Evolutionary conservation across 495 filamentous ascomycete genomes (phyloP).

Genomic region (Penicillium turbatum): DNA sequence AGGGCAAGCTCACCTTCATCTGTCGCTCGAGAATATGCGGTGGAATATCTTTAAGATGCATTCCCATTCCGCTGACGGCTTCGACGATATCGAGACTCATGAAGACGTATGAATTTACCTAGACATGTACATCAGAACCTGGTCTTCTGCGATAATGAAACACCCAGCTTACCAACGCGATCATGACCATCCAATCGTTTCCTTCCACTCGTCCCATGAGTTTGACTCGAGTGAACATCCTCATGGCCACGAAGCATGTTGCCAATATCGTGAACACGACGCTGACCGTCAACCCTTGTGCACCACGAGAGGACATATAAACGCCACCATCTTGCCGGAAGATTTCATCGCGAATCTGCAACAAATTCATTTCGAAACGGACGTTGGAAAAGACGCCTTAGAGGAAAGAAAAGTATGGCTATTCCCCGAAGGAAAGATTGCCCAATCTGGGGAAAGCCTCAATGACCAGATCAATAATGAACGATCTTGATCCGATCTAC

Average conservation of each 20-base stretch:
- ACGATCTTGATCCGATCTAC: neutral
- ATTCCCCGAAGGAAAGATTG: neutral
- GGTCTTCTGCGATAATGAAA: neutral
- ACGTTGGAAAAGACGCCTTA: neutral
- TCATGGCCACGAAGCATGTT: conserved; percentile 32
- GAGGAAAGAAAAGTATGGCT: neutral
- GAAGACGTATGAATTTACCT: conserved; percentile 40
- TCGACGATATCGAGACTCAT: conserved; percentile 41
- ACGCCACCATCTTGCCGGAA: conserved; percentile 15
- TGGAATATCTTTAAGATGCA: conserved; percentile 37
- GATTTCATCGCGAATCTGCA: conserved; percentile 13
- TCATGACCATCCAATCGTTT: conserved; percentile 44
- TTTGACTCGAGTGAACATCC: conserved; percentile 35
- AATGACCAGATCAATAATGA: neutral
- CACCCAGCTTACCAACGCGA: conserved; percentile 31
- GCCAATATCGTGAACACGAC: conserved; percentile 38
- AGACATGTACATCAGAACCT: neutral
- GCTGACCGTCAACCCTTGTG: conserved; percentile 30
- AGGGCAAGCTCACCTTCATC: conserved; percentile 32
- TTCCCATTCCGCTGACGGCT: conserved; percentile 39
- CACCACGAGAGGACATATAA: conserved; percentile 28
- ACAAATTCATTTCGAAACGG: conserved; percentile 14
- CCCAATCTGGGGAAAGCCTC: neutral
- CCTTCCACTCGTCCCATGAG: conserved; percentile 36
- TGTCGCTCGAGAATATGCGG: conserved; percentile 30